Base-by-base conservation (phyloP, 768 basidiomycete genomes). In the Chalciporus sphaerocephalus region DNA sequence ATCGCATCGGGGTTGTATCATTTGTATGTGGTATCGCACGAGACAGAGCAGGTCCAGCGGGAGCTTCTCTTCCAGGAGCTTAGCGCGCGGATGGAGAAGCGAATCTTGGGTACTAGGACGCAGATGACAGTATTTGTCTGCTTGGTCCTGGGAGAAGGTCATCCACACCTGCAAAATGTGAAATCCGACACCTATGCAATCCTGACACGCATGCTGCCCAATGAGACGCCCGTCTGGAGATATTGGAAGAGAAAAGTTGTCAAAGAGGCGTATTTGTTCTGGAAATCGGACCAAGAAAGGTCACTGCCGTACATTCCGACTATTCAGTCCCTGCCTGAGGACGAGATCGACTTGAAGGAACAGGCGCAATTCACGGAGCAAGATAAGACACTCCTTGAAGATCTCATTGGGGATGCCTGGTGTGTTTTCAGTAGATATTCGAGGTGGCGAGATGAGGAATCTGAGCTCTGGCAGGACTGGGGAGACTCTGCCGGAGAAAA, bases 1-100 rank as follows among this genome's bases (percentile, higher is more conserved):
- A 40, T 56, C 15, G 55, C 53, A 8, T 69, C 68, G 2, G 67
- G 68, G 36, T 21, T 18, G 5, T 69, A 70, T 44, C 68, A 69
- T 25, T 32, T 63, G 1, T 64, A 47, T 18, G 52, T 70, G 39
- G 54, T 45, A 5, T 59, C 62, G 1, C 49, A 70, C 56, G 66
- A 73, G n/a, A 53, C 43, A 34, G 45, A 56, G n/a, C 21, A 18
- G 5, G 22, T 50, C 9, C 62, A 66, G 11, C 24, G 40, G 21
- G 42, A 47, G 5, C 50, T 61, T 11, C 64, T 63, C 33, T 23
- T 34, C 23, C 23, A 18, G 12, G 17, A 38, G 17, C 56, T 61
- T 18, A 34, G 42, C 9, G 24, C 16, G 15, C 24, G 3, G 15
- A 40, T 40, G 47, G 50, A 53, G 30, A 63, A 58, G 20, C 34